phyloP scores from a whole-genome alignment of 495 filamentous ascomycete genomes.

The Chaetomidium leptoderma region DNA sequence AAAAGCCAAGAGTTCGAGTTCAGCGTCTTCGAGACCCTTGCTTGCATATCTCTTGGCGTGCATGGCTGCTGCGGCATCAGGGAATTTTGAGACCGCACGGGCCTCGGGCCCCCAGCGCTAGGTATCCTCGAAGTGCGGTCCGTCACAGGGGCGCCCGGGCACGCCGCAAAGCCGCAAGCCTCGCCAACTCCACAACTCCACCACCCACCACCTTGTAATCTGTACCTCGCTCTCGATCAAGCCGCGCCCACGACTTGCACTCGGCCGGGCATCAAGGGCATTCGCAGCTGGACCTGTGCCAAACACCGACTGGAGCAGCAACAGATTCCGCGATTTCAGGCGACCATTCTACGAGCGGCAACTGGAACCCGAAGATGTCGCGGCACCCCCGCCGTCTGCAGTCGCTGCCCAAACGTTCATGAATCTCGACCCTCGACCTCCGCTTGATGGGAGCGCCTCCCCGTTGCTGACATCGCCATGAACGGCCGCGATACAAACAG shows the following conservation, averaged over 20 bases:
- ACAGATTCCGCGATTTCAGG: too few species aligned
- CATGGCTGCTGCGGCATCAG: background rate
- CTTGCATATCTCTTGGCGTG: background rate
- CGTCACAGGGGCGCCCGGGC: conserved; percentile 7
- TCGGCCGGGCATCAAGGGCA: background rate
- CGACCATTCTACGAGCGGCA: background rate
- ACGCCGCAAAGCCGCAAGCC: background rate
- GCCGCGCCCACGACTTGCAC: background rate
- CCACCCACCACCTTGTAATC: too few species aligned
- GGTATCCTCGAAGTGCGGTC: background rate
- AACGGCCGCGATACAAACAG: conserved; percentile 52
- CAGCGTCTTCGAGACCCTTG: background rate
- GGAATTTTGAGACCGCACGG: conserved; percentile 6
- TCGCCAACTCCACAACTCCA: conserved; percentile 8
- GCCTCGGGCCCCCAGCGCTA: background rate
- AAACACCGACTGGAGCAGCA: background rate
- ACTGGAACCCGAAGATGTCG: background rate
- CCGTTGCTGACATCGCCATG: conserved; percentile 22
- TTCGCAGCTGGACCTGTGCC: background rate
- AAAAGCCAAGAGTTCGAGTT: too few species aligned
- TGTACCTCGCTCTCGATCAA: background rate
- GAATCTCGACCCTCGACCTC: conserved; percentile 18
- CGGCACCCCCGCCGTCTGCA: conserved; percentile 12
- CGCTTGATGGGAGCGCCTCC: conserved; percentile 25
- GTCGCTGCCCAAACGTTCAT: conserved; percentile 26